Evolutionary conservation across 129 eudicot genomes (phyloP).

Genomic region (Pittosporum tobira): DNA sequence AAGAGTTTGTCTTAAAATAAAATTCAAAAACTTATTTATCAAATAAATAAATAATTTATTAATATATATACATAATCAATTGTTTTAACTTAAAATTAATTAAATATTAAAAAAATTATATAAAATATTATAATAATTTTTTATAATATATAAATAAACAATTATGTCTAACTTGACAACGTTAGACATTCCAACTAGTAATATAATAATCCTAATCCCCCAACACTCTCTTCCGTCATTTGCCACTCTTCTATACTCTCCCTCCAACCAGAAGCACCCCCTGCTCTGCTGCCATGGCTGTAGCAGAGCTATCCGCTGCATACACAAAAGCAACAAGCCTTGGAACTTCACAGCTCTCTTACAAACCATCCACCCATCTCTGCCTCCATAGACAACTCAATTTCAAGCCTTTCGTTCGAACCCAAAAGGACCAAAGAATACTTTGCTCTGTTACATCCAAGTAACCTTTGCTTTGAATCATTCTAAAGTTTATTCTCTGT

Average conservation of each 20-base stretch:
- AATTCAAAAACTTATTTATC: too few species aligned
- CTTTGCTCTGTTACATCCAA: constrained; percentile 61
- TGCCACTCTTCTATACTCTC: constrained; percentile 7
- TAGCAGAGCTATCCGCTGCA: constrained; percentile 44
- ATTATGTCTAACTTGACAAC: too few species aligned
- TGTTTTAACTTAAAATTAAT: too few species aligned
- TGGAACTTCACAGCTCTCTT: constrained; percentile 27
- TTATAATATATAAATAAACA: too few species aligned
- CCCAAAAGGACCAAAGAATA: constrained; percentile 30
- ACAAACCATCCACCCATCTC: constrained; percentile 32
- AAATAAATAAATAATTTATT: too few species aligned
- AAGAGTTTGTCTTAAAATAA: too few species aligned
- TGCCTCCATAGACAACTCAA: constrained; percentile 26
- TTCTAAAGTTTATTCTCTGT: not conserved
- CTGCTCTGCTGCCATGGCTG: constrained; percentile 45
- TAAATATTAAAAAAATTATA: too few species aligned
- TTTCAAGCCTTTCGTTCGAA: constrained; percentile 16
- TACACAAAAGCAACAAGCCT: constrained; percentile 17
- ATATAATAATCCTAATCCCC: too few species aligned
- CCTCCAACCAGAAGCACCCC: constrained; percentile 7
- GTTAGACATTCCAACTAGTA: too few species aligned
- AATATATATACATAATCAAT: too few species aligned
- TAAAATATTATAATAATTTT: too few species aligned
- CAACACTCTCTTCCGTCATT: not conserved
- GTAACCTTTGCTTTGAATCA: constrained; percentile 17